Percentiles rank a stretch among this genome's conserved stretches.
phyloP scores from a whole-genome alignment of 768 basidiomycete species.

The Astraeus odoratus region DNA sequence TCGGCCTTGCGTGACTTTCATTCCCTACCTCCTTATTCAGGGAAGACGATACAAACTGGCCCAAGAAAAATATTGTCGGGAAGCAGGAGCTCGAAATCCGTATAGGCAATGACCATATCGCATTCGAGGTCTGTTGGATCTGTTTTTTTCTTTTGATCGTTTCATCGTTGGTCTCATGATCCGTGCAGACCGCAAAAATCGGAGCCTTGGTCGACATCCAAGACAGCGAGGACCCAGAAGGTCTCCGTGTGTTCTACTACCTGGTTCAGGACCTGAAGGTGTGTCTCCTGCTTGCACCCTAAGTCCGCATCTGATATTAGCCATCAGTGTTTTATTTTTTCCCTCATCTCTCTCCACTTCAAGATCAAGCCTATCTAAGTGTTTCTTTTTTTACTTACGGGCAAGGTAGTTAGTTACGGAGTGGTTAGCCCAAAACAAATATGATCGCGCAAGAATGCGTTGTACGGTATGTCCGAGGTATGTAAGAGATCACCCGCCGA shows the following conservation, averaged over 20 bases:
- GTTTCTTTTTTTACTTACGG: conserved; percentile 1
- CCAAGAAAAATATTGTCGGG: conserved; percentile 97
- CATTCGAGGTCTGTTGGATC: conserved; percentile 90
- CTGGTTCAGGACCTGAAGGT: conserved; percentile 97
- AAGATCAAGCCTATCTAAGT: conserved; percentile 96
- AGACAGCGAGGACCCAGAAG: conserved; percentile 96
- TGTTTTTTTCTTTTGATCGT: background rate
- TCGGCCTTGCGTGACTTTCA: background rate
- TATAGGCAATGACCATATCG: conserved; percentile 90
- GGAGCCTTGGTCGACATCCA: conserved; percentile 95
- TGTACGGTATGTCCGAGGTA: too few relatives aligned
- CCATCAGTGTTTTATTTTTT: conserved; percentile 90
- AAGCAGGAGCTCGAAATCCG: conserved; percentile 97
- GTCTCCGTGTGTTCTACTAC: conserved; percentile 96
- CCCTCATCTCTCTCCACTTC: conserved; percentile 97
- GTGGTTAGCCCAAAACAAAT: conserved; percentile 1
- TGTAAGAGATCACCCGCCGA: too few relatives aligned
- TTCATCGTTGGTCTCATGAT: background rate
- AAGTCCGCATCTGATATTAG: background rate
- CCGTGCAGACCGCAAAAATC: conserved; percentile 89
- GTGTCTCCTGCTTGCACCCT: conserved; percentile 10
- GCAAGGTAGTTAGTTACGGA: conserved; percentile 8
- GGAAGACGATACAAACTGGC: conserved; percentile 98
- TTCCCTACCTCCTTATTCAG: conserved; percentile 34
- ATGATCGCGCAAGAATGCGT: conserved; percentile 20